Evolutionary conservation across 306 rosid species (phyloP).

Genomic region (Rubus idaeus): DNA sequence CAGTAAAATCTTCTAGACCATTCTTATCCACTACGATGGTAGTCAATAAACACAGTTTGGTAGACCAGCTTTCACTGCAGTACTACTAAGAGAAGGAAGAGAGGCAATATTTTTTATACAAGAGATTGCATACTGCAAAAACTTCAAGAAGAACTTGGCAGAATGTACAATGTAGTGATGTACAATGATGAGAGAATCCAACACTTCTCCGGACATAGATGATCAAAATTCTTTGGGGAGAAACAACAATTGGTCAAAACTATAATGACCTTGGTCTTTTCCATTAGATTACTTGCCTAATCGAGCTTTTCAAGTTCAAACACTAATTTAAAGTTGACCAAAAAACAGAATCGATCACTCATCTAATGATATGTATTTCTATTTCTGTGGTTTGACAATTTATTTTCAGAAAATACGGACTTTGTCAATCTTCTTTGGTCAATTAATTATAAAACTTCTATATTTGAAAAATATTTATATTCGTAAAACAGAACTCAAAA

Average conservation of each 20-base stretch:
- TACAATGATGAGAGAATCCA: not conserved
- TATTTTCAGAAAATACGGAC: too few species aligned
- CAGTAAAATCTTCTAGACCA: conserved; percentile 12
- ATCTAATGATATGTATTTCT: not conserved
- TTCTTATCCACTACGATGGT: conserved; percentile 27
- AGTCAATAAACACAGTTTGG: not conserved
- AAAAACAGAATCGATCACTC: not conserved
- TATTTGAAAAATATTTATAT: too few species aligned
- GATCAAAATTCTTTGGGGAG: not conserved
- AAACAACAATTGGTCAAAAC: not conserved
- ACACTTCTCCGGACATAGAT: not conserved
- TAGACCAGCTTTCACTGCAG: not conserved
- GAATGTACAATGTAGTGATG: not conserved
- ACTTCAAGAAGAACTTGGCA: not conserved
- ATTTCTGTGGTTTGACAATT: not conserved
- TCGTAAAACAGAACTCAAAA: too few species aligned
- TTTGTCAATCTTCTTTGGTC: too few species aligned
- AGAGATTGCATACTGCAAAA: conserved; percentile 3
- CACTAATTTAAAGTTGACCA: not conserved
- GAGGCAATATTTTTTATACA: not conserved
- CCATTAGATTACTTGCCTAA: not conserved
- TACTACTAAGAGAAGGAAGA: not conserved
- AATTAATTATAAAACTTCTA: too few species aligned
- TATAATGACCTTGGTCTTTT: not conserved
- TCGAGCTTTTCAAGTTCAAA: not conserved